These are phyloP conservation scores for Meira nashicola DNA, from an alignment of 1,284 basidiomycete genomes.

Conservation along the genomic window DNA sequence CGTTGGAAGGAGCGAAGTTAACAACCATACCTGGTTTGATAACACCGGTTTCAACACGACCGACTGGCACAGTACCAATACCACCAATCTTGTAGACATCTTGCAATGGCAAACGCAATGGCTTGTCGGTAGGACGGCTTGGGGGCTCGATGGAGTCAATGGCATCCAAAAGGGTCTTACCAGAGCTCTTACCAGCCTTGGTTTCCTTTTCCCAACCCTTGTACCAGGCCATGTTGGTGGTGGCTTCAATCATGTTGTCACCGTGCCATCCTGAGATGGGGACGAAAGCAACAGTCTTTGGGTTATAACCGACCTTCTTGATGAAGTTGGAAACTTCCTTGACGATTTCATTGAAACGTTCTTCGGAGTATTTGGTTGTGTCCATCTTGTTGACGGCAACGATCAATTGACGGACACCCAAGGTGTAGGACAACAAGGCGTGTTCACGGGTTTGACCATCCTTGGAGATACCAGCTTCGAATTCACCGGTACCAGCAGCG, in stretches of 20 bases:
- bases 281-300: conserved; percentile 95
- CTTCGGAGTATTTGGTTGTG: conserved; percentile 97
- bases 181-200: conserved; percentile 86
- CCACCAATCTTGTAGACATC: conserved; percentile 99
- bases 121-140: conserved; percentile 93
- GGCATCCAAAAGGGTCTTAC: conserved; percentile 98
- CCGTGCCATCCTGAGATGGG: conserved; percentile 99
- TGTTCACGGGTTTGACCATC: conserved; percentile 99
- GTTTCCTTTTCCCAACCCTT: conserved; percentile 72
- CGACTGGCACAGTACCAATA: conserved; percentile 99
- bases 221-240: conserved; percentile 91
- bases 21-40: conserved; percentile 99
- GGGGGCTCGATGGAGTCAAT: conserved; percentile 99
- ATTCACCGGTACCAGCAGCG: conserved; percentile 97
- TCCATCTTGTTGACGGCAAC: conserved; percentile 99
- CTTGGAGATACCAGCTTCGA: conserved; percentile 99
- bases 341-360: conserved; percentile 99
- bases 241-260: conserved; percentile 97
- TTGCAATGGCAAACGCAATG: conserved; percentile 99
- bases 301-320: conserved; percentile 99
- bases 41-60: conserved; percentile 99
- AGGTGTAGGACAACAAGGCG: conserved; percentile 98
- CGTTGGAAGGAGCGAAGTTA: conserved; percentile 90
- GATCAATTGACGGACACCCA: conserved; percentile 99
- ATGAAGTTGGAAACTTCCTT: conserved; percentile 99